phyloP scores from a whole-genome alignment of 2,329 filamentous ascomycete genomes.

The Tolypocladium ophioglossoides region DNA sequence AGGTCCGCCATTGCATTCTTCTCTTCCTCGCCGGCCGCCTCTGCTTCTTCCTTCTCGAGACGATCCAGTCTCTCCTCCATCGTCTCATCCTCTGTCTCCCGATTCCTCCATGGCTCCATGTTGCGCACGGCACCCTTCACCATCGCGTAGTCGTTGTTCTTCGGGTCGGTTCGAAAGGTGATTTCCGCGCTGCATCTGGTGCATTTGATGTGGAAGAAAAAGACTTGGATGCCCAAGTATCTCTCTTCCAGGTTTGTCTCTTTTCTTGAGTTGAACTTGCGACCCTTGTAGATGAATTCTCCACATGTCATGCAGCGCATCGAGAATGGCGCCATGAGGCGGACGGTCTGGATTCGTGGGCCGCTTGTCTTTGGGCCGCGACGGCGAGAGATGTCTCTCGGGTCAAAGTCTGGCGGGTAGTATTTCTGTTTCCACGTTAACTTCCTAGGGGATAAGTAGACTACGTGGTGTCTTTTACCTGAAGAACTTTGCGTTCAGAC shows the following conservation, averaged over 20 bases:
- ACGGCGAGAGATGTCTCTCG: slow-evolving; percentile 63
- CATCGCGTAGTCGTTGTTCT: slow-evolving; percentile 81
- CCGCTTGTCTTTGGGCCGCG: slow-evolving; percentile 61
- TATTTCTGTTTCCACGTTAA: slow-evolving; percentile 32
- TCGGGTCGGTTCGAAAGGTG: slow-evolving; percentile 88
- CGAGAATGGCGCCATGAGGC: slow-evolving; percentile 56
- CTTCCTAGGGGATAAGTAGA: slow-evolving; percentile 10
- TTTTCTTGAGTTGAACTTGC: slow-evolving; percentile 93
- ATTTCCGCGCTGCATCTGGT: slow-evolving; percentile 81
- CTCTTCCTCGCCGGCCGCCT: slow-evolving; percentile 55
- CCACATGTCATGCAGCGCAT: slow-evolving; percentile 37
- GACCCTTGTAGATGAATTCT: slow-evolving; percentile 84
- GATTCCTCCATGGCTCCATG: slow-evolving; percentile 78
- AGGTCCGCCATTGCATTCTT: slow-evolving; percentile 90
- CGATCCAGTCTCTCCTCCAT: slow-evolving; percentile 81
- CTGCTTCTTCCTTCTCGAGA: slow-evolving; percentile 63
- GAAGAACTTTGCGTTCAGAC: slow-evolving; percentile 78
- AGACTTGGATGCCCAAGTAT: slow-evolving; percentile 82
- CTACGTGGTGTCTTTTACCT: slow-evolving; percentile 8
- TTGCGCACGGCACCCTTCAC: slow-evolving; percentile 82
- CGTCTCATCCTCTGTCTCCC: slow-evolving; percentile 58
- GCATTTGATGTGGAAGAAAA: slow-evolving; percentile 74
- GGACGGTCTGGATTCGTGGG: slow-evolving; percentile 74
- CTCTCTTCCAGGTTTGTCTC: slow-evolving; percentile 80
- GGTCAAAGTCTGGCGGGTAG: slow-evolving; percentile 79